A percentile compares a stretch with the other conserved stretches of the same genome.
These are phyloP conservation scores for Tricholoma saponaceum DNA, from an alignment of 768 basidiomycete species.

Conservation along the genomic window DNA sequence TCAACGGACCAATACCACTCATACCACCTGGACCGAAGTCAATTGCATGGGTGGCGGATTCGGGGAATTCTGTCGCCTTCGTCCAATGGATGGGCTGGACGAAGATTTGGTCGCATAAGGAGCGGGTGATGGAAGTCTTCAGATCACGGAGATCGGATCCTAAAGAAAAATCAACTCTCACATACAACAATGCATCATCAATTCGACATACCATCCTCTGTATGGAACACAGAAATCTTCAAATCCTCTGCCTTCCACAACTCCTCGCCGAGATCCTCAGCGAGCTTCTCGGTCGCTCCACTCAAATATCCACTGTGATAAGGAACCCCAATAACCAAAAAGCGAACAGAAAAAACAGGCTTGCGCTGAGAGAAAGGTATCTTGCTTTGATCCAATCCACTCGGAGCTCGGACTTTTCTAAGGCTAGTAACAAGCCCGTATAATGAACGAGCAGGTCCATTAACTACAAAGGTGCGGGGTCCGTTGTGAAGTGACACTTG, in stretches of 20 bases:
- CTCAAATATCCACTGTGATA: conserved; percentile 89
- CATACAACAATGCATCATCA: conserved; percentile 5
- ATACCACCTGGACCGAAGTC: conserved; percentile 97
- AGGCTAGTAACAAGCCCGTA: conserved; percentile 91
- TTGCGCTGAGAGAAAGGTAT: conserved; percentile 92
- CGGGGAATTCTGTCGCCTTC: conserved; percentile 85
- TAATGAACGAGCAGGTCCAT: conserved; percentile 86
- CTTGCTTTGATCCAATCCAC: conserved; percentile 91
- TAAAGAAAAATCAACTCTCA: conserved; percentile 28
- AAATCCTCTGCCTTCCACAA: conserved; percentile 70
- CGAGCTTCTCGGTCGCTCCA: conserved; percentile 70
- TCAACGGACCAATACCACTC: conserved; percentile 88
- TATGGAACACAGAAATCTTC: conserved; percentile 84
- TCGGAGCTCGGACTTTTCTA: conserved; percentile 84
- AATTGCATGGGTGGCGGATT: conserved; percentile 87
- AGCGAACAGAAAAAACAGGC: conserved; percentile 87
- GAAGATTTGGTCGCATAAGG: conserved; percentile 92
- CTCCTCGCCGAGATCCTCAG: conserved; percentile 75
- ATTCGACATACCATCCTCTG: conserved; percentile 74
- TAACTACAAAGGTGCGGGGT: conserved; percentile 86
- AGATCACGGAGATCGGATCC: conserved; percentile 80
- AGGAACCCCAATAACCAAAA: conserved; percentile 93
- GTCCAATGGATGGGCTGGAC: conserved; percentile 90
- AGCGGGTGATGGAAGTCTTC: conserved; percentile 73
- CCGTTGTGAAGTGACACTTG: conserved; percentile 92